Percentiles rank a stretch among this genome's conserved stretches.
These are phyloP conservation scores for Barnettozyma sucrosica DNA, from an alignment of 805 yeast genomes.

Conservation along the genomic window DNA sequence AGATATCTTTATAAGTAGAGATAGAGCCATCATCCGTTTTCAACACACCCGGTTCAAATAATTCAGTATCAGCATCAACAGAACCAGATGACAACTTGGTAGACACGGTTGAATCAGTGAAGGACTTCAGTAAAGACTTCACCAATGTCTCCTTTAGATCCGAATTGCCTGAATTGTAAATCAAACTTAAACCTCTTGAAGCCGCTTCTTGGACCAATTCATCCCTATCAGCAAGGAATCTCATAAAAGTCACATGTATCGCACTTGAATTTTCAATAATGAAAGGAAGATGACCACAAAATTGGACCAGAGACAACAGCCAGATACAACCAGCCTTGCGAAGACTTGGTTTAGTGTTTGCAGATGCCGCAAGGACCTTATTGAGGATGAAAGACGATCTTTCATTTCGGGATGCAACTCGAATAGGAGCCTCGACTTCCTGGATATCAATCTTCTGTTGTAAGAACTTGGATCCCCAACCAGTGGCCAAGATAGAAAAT, in stretches of 20 bases:
- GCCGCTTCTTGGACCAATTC: conserved; percentile 92
- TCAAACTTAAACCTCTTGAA: conserved; percentile 75
- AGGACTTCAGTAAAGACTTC: conserved; percentile 64
- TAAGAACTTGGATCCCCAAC: conserved; percentile 65
- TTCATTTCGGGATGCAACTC: conserved; percentile 10
- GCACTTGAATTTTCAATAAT: conserved; percentile 42
- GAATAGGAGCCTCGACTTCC: conserved; percentile 7
- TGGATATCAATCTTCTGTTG: conserved; percentile 49
- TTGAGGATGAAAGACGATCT: conserved; percentile 34
- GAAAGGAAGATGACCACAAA: conserved; percentile 45
- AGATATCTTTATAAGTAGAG: conserved; percentile 85
- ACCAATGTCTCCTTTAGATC: conserved; percentile 69
- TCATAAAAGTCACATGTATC: conserved; percentile 72
- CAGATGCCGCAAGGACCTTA: conserved; percentile 45
- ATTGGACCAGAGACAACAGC: conserved; percentile 76
- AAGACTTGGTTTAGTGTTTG: conserved; percentile 64
- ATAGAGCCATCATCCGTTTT: conserved; percentile 81
- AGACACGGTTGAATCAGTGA: conserved; percentile 58
- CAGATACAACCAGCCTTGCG: conserved; percentile 80
- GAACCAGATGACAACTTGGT: conserved; percentile 52
- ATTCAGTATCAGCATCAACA: conserved; percentile 70
- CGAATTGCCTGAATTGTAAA: conserved; percentile 70
- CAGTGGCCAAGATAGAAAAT: conserved; percentile 59
- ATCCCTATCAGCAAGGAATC: conserved; percentile 72
- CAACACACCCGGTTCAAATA: conserved; percentile 78